These are phyloP conservation scores for Trametes pubescens DNA, from an alignment of 1,284 basidiomycete genomes.

Conservation along the genomic window DNA sequence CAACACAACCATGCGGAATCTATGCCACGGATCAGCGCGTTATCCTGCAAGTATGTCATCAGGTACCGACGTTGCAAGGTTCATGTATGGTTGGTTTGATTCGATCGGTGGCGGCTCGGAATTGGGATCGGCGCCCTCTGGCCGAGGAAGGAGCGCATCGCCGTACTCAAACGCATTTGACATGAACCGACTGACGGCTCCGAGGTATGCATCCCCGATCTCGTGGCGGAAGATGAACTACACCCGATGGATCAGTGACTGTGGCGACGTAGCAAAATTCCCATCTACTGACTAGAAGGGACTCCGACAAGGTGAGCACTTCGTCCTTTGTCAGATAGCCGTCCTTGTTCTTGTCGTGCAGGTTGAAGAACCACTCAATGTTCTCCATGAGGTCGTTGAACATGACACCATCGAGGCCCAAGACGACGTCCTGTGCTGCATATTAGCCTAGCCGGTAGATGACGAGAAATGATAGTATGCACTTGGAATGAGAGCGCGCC, in stretches of 20 bases:
- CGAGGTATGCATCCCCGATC: constrained; percentile 95
- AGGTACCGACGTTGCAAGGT: constrained; percentile 74
- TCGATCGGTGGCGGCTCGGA: constrained; percentile 59
- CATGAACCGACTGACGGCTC: constrained; percentile 95
- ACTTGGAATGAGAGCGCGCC: constrained; percentile 90
- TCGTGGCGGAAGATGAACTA: constrained; percentile 99
- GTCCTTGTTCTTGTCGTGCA: constrained; percentile 97
- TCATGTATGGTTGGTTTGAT: constrained; percentile 88
- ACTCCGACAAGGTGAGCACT: constrained; percentile 94
- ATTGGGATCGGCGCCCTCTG: constrained; percentile 52
- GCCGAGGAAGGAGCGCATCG: constrained; percentile 77
- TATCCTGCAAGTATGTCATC: background rate
- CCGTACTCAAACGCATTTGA: constrained; percentile 97
- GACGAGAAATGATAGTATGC: constrained; percentile 22
- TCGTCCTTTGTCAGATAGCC: constrained; percentile 96
- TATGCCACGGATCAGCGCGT: constrained; percentile 42
- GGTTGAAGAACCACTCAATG: constrained; percentile 98
- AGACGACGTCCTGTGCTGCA: constrained; percentile 80
- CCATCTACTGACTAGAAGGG: constrained; percentile 75
- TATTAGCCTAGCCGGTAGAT: background rate
- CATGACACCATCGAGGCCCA: constrained; percentile 91
- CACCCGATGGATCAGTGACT: background rate
- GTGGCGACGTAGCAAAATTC: background rate
- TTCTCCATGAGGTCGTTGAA: constrained; percentile 98
- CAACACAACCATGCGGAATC: constrained; percentile 97